Evolutionary conservation across 2,329 filamentous ascomycete genomes (phyloP), one percentile per base, ranked within the genome.

Genomic region (Lachnellula arida): DNA sequence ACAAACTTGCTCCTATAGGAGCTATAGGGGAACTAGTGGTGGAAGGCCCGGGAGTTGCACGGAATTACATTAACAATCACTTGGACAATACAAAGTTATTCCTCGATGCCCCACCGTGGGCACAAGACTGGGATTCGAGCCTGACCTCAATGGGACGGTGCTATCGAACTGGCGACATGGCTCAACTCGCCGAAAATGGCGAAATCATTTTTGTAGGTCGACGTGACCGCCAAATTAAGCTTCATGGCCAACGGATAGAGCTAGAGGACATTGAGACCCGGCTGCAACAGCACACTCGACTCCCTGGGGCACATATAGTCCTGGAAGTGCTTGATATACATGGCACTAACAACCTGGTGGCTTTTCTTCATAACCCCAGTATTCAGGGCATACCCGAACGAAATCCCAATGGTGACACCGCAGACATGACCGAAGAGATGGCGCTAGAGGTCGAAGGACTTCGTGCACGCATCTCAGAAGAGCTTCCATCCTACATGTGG

Each of bases 161-260:
- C 28, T 28, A 28, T 28, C 28, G 28, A 9, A 28, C 28, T 9
- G 28, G 28, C 9, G 28, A 28, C 28, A 28, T 28, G 28, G 28
- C 28, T 28, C 28, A 28, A 28, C 8, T 28, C 28, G 9, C 28
- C 8, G 28, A 8, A 80, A 75, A 82, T 47, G 77, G 78, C 1
- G 66, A 67, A 14, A 76, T 85, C 44, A 67, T 76, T 12, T 83
- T 81, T 58, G 72, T 85, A 34, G 83, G 84, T 7, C 77, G 86
- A 50, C 78, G 78, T 47, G 85, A 88, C 63, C 80, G 78, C 23
- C 84, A 85, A 67, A 79, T 86, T 54, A 88, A 89, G 37, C 40
- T 63, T 19, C 50, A 55, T 11, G 61, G 61, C 5, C 61, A 62
- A 43, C 44, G 61, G 14, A 54, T 63, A 22, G 61, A 63, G 50